Base-by-base conservation (phyloP, 345 rosid species). In the Sapria himalayana region DNA sequence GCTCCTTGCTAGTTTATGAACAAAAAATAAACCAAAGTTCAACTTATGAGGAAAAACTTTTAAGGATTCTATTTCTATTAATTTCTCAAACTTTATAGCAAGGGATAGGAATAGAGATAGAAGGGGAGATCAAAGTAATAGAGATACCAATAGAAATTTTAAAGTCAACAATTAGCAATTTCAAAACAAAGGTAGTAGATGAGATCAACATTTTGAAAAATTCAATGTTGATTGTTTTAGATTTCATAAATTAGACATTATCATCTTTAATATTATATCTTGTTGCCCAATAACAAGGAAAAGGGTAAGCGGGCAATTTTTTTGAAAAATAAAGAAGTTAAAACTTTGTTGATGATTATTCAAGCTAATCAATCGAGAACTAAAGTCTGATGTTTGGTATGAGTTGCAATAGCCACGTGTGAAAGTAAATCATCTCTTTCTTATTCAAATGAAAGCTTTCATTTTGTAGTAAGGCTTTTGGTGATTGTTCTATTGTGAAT, bases 1-100 rank as follows among this genome's bases (percentile, higher is more conserved):
- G 33, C 4, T 41, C 45, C 1, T 24, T 56, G 2, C 8, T 56
- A 7, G 50, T 43, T 3, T 20, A 50, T 43, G 37, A 43, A 5
- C 31, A 43, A 4, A 22, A 23, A 9, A 19, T 48, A 54, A 42
- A 47, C 14, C 9, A 24, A 14, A 13, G 7, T 5, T 5, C 2
- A 6, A 12, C 2, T 11, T 19, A n/a, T 20, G 33, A 42, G 15
- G 40, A 43, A 3, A n/a, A n/a, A n/a, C n/a, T n/a, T n/a, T n/a
- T n/a, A n/a, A n/a, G n/a, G n/a, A n/a, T n/a, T n/a, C n/a, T n/a
- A n/a, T n/a, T n/a, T n/a, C n/a, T n/a, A n/a, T n/a, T n/a, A n/a
- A n/a, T n/a, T n/a, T 37, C 1, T 9, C 19, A 17, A 37, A 15
- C 4, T 15, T 17, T 4, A 8, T 22, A 2, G 5, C 12, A 7